Evolutionary conservation across 2,329 filamentous ascomycete species (phyloP).

Genomic region (Fusarium praegraminearum): DNA sequence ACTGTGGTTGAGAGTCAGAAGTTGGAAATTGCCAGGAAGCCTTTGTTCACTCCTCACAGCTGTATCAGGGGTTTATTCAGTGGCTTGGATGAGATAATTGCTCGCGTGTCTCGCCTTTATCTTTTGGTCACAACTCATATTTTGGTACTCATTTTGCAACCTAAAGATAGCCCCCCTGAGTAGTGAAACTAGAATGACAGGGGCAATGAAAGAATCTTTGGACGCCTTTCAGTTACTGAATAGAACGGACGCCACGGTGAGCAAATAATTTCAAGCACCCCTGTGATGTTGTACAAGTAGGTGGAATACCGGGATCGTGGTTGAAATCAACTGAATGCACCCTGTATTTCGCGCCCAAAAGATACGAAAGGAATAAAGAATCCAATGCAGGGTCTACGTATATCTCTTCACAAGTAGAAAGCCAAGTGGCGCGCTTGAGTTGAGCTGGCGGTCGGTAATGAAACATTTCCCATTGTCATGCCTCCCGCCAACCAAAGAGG

Average conservation of each 20-base stretch:
- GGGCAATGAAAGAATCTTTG: neutral
- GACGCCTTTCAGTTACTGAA: neutral
- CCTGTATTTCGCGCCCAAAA: too few relatives aligned
- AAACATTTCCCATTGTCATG: too few relatives aligned
- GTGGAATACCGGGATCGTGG: neutral
- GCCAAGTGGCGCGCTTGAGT: too few relatives aligned
- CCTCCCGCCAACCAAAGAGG: too few relatives aligned
- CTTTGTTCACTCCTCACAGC: neutral
- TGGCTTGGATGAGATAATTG: neutral
- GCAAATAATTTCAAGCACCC: neutral
- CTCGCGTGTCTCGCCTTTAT: neutral
- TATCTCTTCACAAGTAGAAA: too few relatives aligned
- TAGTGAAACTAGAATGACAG: neutral
- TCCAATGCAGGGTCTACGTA: too few relatives aligned
- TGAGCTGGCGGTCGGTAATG: too few relatives aligned
- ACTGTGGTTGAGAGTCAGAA: neutral
- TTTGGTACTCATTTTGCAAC: neutral
- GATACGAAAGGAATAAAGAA: too few relatives aligned
- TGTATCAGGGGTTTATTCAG: neutral
- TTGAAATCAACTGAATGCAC: neutral
- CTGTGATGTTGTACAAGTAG: neutral
- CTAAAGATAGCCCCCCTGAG: neutral
- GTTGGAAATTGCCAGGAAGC: neutral
- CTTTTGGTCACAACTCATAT: neutral
- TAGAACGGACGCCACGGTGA: neutral